Evolutionary conservation across 2,329 filamentous ascomycete genomes (phyloP), one percentile per base, ranked within the genome.

Genomic region (Fusarium irregulare): DNA sequence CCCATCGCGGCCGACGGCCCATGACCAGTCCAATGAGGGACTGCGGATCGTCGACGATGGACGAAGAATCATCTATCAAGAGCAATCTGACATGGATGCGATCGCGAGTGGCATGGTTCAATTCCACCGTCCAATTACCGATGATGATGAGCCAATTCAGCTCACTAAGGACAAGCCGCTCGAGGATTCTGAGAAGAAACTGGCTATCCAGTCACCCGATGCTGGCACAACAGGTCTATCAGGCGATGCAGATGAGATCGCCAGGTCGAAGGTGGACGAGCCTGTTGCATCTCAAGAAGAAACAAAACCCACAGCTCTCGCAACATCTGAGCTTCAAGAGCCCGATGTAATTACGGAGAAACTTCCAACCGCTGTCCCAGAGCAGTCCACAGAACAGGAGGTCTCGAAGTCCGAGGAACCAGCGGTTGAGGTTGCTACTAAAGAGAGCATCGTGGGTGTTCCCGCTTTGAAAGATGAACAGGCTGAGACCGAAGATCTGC

Each of bases 21-120:
- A 73, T 28, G 70, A 71, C 49, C 74, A 76, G 51, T 74, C 75
- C 49, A 76, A 74, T 27, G 73, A 76, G 42, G 74, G 75, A 49
- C 57, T 76, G 45, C 69, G 72, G 18, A 75, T 76, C 30, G 37
- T 75, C 25, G 74, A 76, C 20, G 74, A 76, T 51, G 74, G 73
- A 20, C 67, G 65, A 53, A 75, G 72, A 49, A 75, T 75, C 40
- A 76, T 75, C 28, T 75, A 75, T 10, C 68, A 76, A 45, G 69
- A 71, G 48, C 73, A 74, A 46, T 73, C 64, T 49, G 73, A 75
- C 32, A 60, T 65, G 40, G 73, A 76, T 27, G 73, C 62, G 9
- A 73, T 75, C 47, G 71, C 66, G 16, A 68, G 48, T 21, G 73
- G 71, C 21, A 63, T 73, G 40, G 59, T 73, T 2, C 64, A 75